Evolutionary conservation across 352 stramenopile species (phyloP).

Genomic region (Phytophthora citricola): DNA sequence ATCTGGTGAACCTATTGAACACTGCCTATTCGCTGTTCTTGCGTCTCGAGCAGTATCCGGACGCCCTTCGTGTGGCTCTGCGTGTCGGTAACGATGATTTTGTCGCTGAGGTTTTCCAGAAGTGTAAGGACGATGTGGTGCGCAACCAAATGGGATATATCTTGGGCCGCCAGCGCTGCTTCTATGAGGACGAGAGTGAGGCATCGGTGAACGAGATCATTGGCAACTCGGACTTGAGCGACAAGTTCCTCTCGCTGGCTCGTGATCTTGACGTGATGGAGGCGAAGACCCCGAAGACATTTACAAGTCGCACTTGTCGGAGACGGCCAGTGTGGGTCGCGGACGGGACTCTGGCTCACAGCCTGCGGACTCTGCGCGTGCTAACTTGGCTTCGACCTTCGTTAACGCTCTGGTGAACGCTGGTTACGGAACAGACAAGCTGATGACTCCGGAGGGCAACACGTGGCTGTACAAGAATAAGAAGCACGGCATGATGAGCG

Average conservation of each 20-base stretch:
- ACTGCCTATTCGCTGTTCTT: conserved; percentile 97
- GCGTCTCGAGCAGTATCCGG: conserved; percentile 93
- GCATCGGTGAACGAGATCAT: conserved; percentile 94
- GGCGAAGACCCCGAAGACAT: conserved; percentile 98
- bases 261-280: conserved; percentile 98
- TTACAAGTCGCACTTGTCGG: conserved; percentile 99
- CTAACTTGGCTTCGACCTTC: conserved; percentile 99
- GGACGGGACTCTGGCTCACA: conserved; percentile 75
- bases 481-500: conserved; percentile 99
- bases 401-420: conserved; percentile 99
- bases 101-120: conserved; percentile 80
- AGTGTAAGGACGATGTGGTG: conserved; percentile 70
- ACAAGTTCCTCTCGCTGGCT: conserved; percentile 97
- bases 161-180: conserved; percentile 95
- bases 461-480: conserved; percentile 99
- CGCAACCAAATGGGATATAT: conserved; percentile 96
- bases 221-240: conserved; percentile 96
- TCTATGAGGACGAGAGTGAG: conserved; percentile 94
- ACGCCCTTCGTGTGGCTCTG: conserved; percentile 97
- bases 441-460: conserved; percentile 94
- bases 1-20: conserved; percentile 92
- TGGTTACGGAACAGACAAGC: conserved; percentile 97
- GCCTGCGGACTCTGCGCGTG: conserved; percentile 95
- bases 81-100: conserved; percentile 88
- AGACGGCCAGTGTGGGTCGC: conserved; percentile 90